Conservation (phyloP, 139 green algal genomes). For the Nannochloris sp. region DNA sequence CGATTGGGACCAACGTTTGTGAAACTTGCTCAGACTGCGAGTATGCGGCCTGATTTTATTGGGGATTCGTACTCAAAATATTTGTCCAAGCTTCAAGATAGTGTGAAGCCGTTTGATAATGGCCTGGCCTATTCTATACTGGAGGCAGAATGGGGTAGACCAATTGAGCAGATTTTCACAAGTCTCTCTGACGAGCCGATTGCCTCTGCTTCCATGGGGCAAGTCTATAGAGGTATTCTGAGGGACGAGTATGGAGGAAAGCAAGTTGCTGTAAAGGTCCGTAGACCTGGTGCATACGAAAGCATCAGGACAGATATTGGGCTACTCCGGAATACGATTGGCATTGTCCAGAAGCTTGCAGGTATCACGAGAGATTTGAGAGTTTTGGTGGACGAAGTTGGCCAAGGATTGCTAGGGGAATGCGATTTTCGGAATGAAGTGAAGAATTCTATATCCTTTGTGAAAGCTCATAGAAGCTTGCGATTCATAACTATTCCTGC, state of each 20-base stretch:
- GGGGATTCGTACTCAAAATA: constrained; percentile 53
- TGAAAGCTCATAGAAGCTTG: constrained; percentile 53
- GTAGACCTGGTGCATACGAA: constrained; percentile 24
- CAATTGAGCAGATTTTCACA: constrained; percentile 75
- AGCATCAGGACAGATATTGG: constrained; percentile 23
- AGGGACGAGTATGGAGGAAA: constrained; percentile 52
- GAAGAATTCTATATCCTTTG: constrained; percentile 77
- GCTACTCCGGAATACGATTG: constrained; percentile 17
- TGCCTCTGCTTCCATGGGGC: constrained; percentile 83
- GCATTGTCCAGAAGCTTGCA: constrained; percentile 17
- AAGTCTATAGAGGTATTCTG: constrained; percentile 87
- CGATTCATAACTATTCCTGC: constrained; percentile 24
- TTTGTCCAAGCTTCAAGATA: constrained; percentile 67
- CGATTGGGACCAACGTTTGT: constrained; percentile 75
- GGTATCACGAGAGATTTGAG: constrained; percentile 21
- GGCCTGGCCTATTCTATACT: constrained; percentile 55
- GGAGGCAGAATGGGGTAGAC: constrained; percentile 73
- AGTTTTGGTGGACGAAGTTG: constrained; percentile 83
- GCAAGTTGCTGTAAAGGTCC: constrained; percentile 94
- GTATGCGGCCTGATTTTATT: constrained; percentile 53
- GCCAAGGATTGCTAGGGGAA: constrained; percentile 76
- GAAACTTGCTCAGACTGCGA: constrained; percentile 76
- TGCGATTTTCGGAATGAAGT: constrained; percentile 89
- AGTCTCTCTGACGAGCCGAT: constrained; percentile 76
- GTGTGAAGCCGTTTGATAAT: constrained; percentile 38